These are phyloP conservation scores for Penicillium canariense DNA, from an alignment of 495 filamentous ascomycete genomes.

Conservation along the genomic window DNA sequence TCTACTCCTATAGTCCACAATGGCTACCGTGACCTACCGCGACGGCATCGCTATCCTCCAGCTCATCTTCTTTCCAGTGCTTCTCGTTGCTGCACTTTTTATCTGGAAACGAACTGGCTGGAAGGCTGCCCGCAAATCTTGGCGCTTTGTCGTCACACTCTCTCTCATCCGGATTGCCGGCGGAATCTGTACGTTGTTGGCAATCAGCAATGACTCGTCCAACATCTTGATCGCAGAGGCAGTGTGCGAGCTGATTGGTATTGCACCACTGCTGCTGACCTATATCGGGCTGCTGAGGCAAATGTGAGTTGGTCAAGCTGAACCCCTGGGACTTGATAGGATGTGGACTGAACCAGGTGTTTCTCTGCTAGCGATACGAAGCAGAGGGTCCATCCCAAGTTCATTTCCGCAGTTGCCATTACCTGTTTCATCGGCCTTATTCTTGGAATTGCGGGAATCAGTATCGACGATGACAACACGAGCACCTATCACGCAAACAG, in stretches of 20 bases:
- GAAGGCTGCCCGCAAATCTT: slow-evolving; percentile 27
- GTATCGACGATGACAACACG: background rate
- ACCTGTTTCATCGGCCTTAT: slow-evolving; percentile 27
- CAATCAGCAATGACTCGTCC: slow-evolving; percentile 18
- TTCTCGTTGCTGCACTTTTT: slow-evolving; percentile 21
- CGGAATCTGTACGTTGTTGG: slow-evolving; percentile 24
- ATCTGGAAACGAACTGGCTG: slow-evolving; percentile 33
- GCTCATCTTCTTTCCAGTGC: slow-evolving; percentile 27
- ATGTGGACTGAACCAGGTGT: slow-evolving; percentile 9
- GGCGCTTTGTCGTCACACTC: slow-evolving; percentile 28
- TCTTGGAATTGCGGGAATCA: slow-evolving; percentile 30
- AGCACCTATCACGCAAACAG: slow-evolving; percentile 10
- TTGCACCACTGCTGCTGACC: slow-evolving; percentile 29
- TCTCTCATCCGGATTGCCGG: slow-evolving; percentile 31
- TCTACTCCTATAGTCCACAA: background rate
- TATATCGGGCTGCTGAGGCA: slow-evolving; percentile 29
- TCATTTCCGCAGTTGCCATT: slow-evolving; percentile 12
- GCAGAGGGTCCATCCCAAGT: slow-evolving; percentile 11
- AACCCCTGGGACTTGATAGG: background rate
- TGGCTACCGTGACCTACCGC: slow-evolving; percentile 22
- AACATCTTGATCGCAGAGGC: slow-evolving; percentile 17
- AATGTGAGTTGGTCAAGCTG: slow-evolving; percentile 24
- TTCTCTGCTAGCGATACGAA: slow-evolving; percentile 19
- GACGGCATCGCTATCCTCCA: slow-evolving; percentile 33
- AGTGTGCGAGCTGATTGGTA: slow-evolving; percentile 32